These are phyloP conservation scores for Colletotrichum acutatum DNA, from an alignment of 2,329 filamentous ascomycete species.

Conservation along the genomic window DNA sequence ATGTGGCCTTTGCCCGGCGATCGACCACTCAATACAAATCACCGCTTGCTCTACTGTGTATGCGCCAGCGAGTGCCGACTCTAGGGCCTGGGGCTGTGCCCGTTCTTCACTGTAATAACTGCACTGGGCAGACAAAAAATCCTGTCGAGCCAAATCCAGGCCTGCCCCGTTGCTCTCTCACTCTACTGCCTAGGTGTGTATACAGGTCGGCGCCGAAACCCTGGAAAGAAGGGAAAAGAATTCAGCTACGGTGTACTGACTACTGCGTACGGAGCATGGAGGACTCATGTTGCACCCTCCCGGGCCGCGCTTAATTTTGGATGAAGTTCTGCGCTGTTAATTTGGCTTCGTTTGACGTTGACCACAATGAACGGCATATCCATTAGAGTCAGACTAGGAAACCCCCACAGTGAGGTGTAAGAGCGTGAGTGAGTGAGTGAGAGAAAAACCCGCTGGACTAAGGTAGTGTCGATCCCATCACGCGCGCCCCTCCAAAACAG, in stretches of 20 bases:
- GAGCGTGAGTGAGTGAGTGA: neutral
- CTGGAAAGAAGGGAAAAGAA: too few species aligned
- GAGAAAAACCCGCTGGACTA: neutral
- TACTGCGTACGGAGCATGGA: too few species aligned
- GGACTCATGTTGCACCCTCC: too few species aligned
- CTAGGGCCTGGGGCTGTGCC: neutral
- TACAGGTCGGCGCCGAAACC: neutral
- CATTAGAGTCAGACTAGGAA: neutral
- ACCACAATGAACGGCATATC: neutral
- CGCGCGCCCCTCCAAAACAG: neutral
- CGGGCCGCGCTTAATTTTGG: neutral
- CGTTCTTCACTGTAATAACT: too few species aligned
- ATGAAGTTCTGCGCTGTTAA: neutral
- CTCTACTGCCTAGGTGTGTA: neutral
- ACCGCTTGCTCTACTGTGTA: neutral
- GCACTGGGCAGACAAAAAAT: neutral
- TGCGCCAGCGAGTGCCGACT: neutral
- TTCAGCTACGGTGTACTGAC: too few species aligned
- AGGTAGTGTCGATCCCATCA: neutral
- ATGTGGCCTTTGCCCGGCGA: slow-evolving; percentile 3
- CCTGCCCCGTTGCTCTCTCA: neutral
- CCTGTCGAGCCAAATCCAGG: neutral
- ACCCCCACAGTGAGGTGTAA: neutral
- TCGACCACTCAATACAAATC: slow-evolving; percentile 6
- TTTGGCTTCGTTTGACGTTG: neutral